Evolutionary conservation across 2,329 filamentous ascomycete species (phyloP).

Genomic region (Beauveria sp.): DNA sequence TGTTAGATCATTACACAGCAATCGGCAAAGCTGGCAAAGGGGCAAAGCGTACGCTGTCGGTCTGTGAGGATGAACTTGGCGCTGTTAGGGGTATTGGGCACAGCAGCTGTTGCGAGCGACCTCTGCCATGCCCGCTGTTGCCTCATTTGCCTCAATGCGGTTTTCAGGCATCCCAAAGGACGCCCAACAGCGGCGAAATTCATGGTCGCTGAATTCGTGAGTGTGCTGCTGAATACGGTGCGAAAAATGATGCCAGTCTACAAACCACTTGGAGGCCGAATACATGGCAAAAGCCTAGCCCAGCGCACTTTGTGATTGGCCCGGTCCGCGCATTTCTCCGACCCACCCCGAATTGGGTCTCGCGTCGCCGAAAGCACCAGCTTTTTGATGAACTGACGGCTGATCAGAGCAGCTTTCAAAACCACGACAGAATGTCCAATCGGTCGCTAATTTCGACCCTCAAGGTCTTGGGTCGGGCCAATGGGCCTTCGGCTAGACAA

Average conservation of each 20-base stretch:
- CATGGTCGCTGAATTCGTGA: conserved; percentile 30
- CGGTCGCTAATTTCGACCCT: conserved; percentile 1
- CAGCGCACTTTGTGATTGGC: conserved; percentile 28
- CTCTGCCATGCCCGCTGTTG: conserved; percentile 38
- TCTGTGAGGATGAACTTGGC: conserved; percentile 22
- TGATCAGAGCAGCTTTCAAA: neutral
- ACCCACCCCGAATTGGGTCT: conserved; percentile 13
- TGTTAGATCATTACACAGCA: conserved; percentile 12
- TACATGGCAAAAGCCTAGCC: conserved; percentile 4
- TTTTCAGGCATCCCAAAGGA: conserved; percentile 65
- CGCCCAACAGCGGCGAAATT: conserved; percentile 57
- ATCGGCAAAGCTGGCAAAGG: neutral
- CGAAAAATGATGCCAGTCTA: neutral
- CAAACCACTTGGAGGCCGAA: neutral
- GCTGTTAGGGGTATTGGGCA: conserved; percentile 15
- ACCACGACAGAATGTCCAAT: conserved; percentile 7
- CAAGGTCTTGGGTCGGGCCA: neutral
- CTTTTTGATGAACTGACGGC: conserved; percentile 11
- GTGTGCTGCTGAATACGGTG: conserved; percentile 7
- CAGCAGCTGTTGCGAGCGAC: conserved; percentile 38
- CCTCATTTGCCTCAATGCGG: conserved; percentile 50
- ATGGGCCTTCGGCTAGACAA: neutral
- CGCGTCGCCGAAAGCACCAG: conserved; percentile 10
- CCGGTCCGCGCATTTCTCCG: conserved; percentile 23
- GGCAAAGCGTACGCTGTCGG: conserved; percentile 27